Evolutionary conservation across 345 rosid species (phyloP), one percentile per base, ranked within the genome.

Genomic region (Clarkia xantiana): DNA sequence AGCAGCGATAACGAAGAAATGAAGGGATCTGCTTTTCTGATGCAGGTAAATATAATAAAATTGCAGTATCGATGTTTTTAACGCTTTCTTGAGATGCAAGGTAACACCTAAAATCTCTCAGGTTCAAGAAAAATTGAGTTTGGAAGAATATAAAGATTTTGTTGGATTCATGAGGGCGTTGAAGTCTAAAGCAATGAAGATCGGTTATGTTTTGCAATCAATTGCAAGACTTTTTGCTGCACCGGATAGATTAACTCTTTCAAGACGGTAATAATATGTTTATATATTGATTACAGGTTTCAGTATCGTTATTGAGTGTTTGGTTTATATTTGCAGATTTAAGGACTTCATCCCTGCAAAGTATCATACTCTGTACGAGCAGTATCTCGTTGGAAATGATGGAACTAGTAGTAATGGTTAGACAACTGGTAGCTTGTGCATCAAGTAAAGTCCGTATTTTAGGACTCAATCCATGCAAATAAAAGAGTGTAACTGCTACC

Each of bases 161-260:
- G 73, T 91, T 29, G 93, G 84, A 43, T 75, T 71, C 57, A 73
- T 91, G 83, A 86, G 76, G 72, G 94, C 86, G 51, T 61, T 81
- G 70, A 91, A 84, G 74, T 83, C 88, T 38, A 82, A 84, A 61
- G 83, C 77, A 56, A 70, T 76, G 63, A 74, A 75, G 42, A 57
- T 80, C 59, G 70, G 69, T 51, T 56, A 53, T 44, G 80, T 86
- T 63, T 62, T 84, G 59, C 71, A 75, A 55, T 75, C 82, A 22
- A 76, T 91, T 54, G 82, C 75, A 49, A 66, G 59, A 62, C 64
- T 91, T 43, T 84, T 91, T 62, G 61, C 80, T 52, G 85, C 75
- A 58, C 70, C 69, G 23, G 93, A 81, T 51, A 67, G 84, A 69
- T 66, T 53, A 59, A 76, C 68, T 56, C 96, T 91, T 64, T 94